phyloP scores from a whole-genome alignment of 306 rosid genomes.

The Casuarina equisetifolia region DNA sequence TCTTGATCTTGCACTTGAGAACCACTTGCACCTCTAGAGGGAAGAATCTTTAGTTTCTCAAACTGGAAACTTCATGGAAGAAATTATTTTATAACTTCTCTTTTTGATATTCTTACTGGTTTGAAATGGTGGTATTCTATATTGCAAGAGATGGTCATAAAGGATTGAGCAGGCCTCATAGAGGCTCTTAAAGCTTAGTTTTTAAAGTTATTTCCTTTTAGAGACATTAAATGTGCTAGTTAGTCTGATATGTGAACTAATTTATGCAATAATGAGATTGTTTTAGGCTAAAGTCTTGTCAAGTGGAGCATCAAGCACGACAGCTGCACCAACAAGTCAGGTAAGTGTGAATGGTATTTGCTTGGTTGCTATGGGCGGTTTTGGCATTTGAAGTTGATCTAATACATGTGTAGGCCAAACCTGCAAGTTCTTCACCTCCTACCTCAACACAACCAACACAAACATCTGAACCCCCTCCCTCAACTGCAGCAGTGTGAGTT shows the following conservation, averaged over 20 bases:
- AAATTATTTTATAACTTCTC: neutral
- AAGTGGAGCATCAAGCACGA: slow-evolving; percentile 34
- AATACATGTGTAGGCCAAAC: slow-evolving; percentile 34
- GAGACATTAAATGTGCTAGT: neutral
- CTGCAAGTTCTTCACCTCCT: slow-evolving; percentile 36
- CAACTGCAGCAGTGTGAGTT: slow-evolving; percentile 52
- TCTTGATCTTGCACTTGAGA: neutral
- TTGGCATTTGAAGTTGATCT: slow-evolving; percentile 12
- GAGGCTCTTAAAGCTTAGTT: neutral
- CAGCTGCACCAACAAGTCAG: slow-evolving; percentile 39
- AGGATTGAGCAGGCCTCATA: neutral
- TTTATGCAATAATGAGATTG: slow-evolving; percentile 3
- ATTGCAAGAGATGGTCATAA: neutral
- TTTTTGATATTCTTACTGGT: neutral
- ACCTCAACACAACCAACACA: slow-evolving; percentile 25
- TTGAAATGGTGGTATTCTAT: neutral
- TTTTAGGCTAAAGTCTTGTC: slow-evolving; percentile 38
- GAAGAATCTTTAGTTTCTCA: neutral
- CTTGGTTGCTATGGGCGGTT: neutral
- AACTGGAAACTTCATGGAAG: neutral
- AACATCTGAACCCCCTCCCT: slow-evolving; percentile 40
- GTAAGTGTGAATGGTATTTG: slow-evolving; percentile 19
- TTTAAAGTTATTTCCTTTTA: neutral
- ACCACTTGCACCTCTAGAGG: neutral
- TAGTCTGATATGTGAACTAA: slow-evolving; percentile 4